Evolutionary conservation across 202 grass and related monocot species (phyloP), one percentile per base, ranked within the genome.

Genomic region (Zizania palustris): DNA sequence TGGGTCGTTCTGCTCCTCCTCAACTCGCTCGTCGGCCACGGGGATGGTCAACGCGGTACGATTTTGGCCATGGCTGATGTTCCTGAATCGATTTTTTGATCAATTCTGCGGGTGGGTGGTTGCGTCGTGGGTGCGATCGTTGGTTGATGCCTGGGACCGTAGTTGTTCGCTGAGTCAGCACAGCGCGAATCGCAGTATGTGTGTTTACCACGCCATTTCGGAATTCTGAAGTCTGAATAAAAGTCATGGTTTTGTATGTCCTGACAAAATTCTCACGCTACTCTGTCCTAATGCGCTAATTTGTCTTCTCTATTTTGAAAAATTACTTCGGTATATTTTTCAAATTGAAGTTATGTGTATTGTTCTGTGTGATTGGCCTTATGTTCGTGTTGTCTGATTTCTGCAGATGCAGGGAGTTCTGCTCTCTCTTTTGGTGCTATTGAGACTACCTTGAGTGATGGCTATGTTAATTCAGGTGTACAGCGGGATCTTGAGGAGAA

Each of bases 1-100:
- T 99, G 96, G 96, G 75, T 87, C 78, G 74, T 85, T 6, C 67
- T 96, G 40, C 82, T 99, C 45, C 81, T 99, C 22, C 87, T 99
- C 61, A 85, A 91, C 76, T 79, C 81, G 49, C 85, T 92, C 65
- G 71, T 90, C 88, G 87, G 92, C 13, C 83, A 99, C 59, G 89
- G 96, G 62, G 87, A 91, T 77, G 83, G 83, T 49, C 89, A 85
- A 77, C 85, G 48, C 63, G 92, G 96, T 95, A 90, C 36, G 36
- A 5, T 59, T 35, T 66, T 28, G 1, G 4, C 59, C 4, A 60
- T 49, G 18, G 15, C 11, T 39, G 6, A 37, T 16, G 13, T 16
- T 43, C 53, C 62, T 65, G 5, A 38, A 40, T 74, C 43, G 0
- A 10, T 35, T 1, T 53, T 9, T 65, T 42, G 69, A 65, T 58